Percentiles rank a stretch among this genome's conserved stretches.
phyloP scores from a whole-genome alignment of 2,329 filamentous ascomycete species.

The Monosporascus sp. region DNA sequence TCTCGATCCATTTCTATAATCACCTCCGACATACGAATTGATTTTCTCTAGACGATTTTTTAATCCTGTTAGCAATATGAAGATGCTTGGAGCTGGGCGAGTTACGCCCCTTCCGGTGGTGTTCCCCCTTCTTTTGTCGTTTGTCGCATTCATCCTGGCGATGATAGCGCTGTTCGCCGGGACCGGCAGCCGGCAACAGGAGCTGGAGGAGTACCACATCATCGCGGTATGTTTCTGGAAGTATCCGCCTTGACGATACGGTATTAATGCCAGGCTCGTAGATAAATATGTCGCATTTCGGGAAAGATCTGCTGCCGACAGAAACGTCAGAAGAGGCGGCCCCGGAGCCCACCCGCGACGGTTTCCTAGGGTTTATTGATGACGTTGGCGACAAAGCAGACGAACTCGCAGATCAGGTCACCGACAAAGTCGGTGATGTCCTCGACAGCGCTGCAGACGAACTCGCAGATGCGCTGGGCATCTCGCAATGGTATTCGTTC shows the following conservation, averaged over 20 bases:
- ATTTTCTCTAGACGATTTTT: neutral
- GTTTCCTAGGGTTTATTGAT: conserved; percentile 11
- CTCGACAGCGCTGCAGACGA: conserved; percentile 34
- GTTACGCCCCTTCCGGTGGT: conserved; percentile 14
- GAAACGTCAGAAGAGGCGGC: conserved; percentile 14
- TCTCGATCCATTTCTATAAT: neutral
- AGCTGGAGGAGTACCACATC: conserved; percentile 33
- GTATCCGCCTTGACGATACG: no score
- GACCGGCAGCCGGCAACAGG: conserved; percentile 27
- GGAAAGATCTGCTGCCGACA: conserved; percentile 30
- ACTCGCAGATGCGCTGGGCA: conserved; percentile 36
- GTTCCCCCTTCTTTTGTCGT: conserved; percentile 27
- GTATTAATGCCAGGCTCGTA: conserved; percentile 10
- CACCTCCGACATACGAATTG: neutral
- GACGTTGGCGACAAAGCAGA: conserved; percentile 15
- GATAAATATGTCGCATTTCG: conserved; percentile 37
- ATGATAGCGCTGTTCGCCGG: conserved; percentile 33
- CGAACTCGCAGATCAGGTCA: conserved; percentile 27
- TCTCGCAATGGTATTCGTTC: conserved; percentile 46
- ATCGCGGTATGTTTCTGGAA: conserved; percentile 27
- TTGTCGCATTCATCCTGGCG: conserved; percentile 29
- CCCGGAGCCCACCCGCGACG: conserved; percentile 14
- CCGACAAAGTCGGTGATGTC: conserved; percentile 34
- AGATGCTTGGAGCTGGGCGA: conserved; percentile 6
- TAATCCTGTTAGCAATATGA: neutral